Evolutionary conservation across 306 rosid genomes (phyloP), one percentile per base, ranked within the genome.

Genomic region (Cucurbita ficifolia): DNA sequence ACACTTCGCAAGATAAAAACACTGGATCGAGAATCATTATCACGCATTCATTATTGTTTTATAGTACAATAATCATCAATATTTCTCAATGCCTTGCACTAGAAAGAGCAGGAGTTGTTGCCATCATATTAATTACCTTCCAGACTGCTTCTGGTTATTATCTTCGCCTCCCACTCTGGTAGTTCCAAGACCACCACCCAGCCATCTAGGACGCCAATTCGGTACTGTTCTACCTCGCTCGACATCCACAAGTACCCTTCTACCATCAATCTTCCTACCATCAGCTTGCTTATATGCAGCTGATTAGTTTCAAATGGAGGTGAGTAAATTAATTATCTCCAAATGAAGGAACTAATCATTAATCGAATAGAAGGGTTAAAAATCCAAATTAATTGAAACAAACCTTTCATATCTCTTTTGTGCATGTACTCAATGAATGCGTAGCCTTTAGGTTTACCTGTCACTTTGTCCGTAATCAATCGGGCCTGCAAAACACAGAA

Each of bases 231-330:
- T 89, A 40, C 99, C 99, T 73, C 99, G 97, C 68, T 95, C 97
- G 50, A 95, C 99, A 82, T 95, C 99, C 78, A 95, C 99, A 42
- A 91, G 93, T 78, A 95, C 96, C 79, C 99, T 88, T 84, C 96
- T 85, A 75, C 97, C 93, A 80, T 95, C 99, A 75, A 95, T 89
- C 82, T 91, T 95, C 83, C 87, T 87, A 72, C 99, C 99, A 82
- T 95, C 99, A 81, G 97, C 99, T 89, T 95, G 99, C 79, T 95
- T 95, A 82, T 95, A 95, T 77, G 99, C 99, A 87, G 99, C 97
- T 95, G 90, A 77, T 60, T 73, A 56, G 35, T 68, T 43, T 73
- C 21, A 57, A 16, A 78, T 18, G 14, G 52, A 40, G 48, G 68
- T 73, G 33, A 77, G 40, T 36, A 9, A 18, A 61, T 61, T 61